These are phyloP conservation scores for Canariomyces notabilis DNA, from an alignment of 2,329 filamentous ascomycete genomes.

Conservation along the genomic window DNA sequence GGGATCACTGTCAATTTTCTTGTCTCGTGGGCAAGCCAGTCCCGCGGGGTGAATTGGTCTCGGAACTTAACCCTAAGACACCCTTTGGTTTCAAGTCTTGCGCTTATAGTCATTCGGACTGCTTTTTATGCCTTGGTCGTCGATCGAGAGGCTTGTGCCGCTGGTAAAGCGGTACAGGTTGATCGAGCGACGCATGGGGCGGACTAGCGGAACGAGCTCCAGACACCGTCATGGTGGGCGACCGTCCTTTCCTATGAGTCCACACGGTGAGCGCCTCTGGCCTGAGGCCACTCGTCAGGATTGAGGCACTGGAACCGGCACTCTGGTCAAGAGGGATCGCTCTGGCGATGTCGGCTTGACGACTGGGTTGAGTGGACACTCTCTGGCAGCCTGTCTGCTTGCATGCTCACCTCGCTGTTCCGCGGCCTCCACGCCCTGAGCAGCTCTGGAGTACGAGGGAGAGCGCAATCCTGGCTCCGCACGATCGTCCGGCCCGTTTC, in stretches of 20 bases:
- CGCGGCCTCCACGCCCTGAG: slow-evolving; percentile 22
- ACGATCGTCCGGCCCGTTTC: slow-evolving; percentile 42
- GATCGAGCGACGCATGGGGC: slow-evolving; percentile 34
- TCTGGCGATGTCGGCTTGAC: slow-evolving; percentile 31
- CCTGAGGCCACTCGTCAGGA: slow-evolving; percentile 70
- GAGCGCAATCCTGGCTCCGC: slow-evolving; percentile 42
- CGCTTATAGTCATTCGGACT: slow-evolving; percentile 61
- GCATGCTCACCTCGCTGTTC: slow-evolving; percentile 21
- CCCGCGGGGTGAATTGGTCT: slow-evolving; percentile 56
- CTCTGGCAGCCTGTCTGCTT: slow-evolving; percentile 20
- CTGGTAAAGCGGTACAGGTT: slow-evolving; percentile 46
- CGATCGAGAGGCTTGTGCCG: slow-evolving; percentile 28
- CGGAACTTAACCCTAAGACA: slow-evolving; percentile 98
- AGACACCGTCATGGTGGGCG: slow-evolving; percentile 51
- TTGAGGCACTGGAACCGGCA: slow-evolving; percentile 57
- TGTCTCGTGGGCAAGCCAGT: slow-evolving; percentile 32
- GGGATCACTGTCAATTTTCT: slow-evolving; percentile 32
- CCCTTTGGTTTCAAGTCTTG: slow-evolving; percentile 69
- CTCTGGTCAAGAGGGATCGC: slow-evolving; percentile 44
- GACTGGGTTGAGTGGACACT: slow-evolving; percentile 29
- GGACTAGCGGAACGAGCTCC: slow-evolving; percentile 50
- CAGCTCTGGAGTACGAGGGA: slow-evolving; percentile 33
- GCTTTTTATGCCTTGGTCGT: slow-evolving; percentile 54
- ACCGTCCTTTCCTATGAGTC: slow-evolving; percentile 68
- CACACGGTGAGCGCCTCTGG: slow-evolving; percentile 67